Evolutionary conservation across 495 filamentous ascomycete genomes (phyloP).

Genomic region (Aspergillus steynii): DNA sequence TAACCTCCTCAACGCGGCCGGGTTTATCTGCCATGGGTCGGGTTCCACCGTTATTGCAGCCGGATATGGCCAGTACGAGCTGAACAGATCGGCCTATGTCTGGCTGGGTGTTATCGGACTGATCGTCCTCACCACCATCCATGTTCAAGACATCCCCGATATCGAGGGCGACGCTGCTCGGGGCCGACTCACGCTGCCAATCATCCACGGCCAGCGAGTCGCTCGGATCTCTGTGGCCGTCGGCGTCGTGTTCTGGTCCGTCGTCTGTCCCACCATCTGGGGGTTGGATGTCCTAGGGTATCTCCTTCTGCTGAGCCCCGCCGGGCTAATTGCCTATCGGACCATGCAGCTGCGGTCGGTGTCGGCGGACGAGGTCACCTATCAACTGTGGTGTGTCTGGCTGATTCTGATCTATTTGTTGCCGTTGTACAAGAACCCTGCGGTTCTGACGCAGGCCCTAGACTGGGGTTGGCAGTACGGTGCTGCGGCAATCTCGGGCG

Average conservation of each 20-base stretch:
- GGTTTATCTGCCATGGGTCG: slow-evolving; percentile 27
- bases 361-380: neutral
- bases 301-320: neutral
- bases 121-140: slow-evolving; percentile 46
- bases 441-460: neutral
- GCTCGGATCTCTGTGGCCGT: slow-evolving; percentile 38
- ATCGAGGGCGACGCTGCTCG: slow-evolving; percentile 38
- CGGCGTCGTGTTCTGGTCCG: slow-evolving; percentile 37
- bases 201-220: slow-evolving; percentile 39
- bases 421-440: slow-evolving; percentile 1
- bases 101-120: slow-evolving; percentile 42
- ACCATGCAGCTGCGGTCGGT: neutral
- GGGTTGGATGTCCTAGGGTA: neutral
- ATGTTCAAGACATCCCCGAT: slow-evolving; percentile 47
- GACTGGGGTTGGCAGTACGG: neutral
- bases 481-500: neutral
- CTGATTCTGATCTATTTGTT: slow-evolving; percentile 1
- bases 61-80: neutral
- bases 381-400: slow-evolving; percentile 2
- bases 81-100: neutral
- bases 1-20: slow-evolving; percentile 34
- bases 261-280: slow-evolving; percentile 34
- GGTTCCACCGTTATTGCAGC: slow-evolving; percentile 31
- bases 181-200: slow-evolving; percentile 37
- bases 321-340: neutral